Percentiles rank a stretch among this genome's conserved stretches.
These are phyloP conservation scores for Xylaria flabelliformis DNA, from an alignment of 495 filamentous ascomycete genomes.

Conservation along the genomic window DNA sequence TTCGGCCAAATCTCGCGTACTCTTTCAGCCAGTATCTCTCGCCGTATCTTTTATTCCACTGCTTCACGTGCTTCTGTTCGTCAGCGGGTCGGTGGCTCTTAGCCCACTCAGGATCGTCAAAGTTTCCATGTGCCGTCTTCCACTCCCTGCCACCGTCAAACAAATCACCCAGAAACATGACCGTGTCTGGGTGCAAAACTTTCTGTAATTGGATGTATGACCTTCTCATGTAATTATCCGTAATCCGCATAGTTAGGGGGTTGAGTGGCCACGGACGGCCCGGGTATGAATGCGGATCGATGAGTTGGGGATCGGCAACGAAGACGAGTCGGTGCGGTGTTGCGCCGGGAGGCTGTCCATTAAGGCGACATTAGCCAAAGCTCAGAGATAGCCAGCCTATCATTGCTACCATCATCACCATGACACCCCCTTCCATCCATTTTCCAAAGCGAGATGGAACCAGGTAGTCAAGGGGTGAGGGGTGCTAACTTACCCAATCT, in stretches of 20 bases:
- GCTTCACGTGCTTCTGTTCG: conserved; percentile 61
- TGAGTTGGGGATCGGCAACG: conserved; percentile 95
- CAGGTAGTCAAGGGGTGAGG: background rate
- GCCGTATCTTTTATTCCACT: conserved; percentile 74
- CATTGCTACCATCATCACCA: background rate
- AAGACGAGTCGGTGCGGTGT: conserved; percentile 86
- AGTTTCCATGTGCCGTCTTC: conserved; percentile 67
- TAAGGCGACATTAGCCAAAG: conserved; percentile 25
- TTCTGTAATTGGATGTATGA: conserved; percentile 75
- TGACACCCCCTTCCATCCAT: background rate
- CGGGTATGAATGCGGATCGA: conserved; percentile 96
- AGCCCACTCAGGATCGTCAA: conserved; percentile 65
- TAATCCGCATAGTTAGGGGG: conserved; percentile 77
- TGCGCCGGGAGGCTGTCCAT: conserved; percentile 69
- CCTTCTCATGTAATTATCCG: conserved; percentile 86
- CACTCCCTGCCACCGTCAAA: conserved; percentile 98
- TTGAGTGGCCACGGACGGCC: conserved; percentile 90
- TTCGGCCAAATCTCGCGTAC: conserved; percentile 76
- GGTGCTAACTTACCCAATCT: conserved; percentile 72
- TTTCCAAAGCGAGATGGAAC: background rate
- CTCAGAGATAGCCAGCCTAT: background rate
- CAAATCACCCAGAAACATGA: conserved; percentile 91
- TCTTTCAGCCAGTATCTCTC: conserved; percentile 83
- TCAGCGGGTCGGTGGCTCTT: conserved; percentile 51
- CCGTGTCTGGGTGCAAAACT: conserved; percentile 75